These are phyloP conservation scores for Lichenothelia convexa DNA, from an alignment of 495 filamentous ascomycete species.

Conservation along the genomic window DNA sequence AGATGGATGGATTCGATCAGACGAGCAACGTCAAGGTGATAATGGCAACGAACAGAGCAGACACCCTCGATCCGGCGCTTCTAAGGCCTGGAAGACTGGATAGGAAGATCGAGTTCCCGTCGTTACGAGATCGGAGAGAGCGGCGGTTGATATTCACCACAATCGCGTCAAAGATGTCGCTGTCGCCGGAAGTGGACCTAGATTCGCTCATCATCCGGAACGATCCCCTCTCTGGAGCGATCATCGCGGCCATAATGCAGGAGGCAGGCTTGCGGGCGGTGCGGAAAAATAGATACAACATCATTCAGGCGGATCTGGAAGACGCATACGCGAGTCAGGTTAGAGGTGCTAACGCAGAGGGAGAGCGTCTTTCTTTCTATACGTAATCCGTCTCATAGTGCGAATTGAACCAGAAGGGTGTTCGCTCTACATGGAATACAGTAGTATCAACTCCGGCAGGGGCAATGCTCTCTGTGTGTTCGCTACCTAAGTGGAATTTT, in stretches of 20 bases:
- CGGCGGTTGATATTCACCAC: conserved; percentile 90
- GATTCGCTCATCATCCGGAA: conserved; percentile 92
- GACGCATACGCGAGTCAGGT: conserved; percentile 93
- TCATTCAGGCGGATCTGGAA: conserved; percentile 89
- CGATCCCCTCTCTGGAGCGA: conserved; percentile 82
- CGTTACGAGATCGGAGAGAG: conserved; percentile 76
- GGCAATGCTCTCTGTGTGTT: too few relatives aligned
- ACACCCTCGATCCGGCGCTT: conserved; percentile 87
- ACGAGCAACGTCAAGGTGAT: conserved; percentile 98
- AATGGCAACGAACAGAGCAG: conserved; percentile 97
- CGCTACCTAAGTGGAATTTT: too few relatives aligned
- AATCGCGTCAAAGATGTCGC: conserved; percentile 89
- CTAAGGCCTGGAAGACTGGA: conserved; percentile 89
- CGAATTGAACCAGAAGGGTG: too few relatives aligned
- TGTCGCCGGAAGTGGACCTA: conserved; percentile 88
- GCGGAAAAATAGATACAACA: conserved; percentile 96
- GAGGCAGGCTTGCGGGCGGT: conserved; percentile 91
- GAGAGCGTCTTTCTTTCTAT: not conserved
- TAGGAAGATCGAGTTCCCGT: conserved; percentile 96
- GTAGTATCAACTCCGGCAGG: too few relatives aligned
- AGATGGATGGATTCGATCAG: conserved; percentile 99
- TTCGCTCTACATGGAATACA: too few relatives aligned
- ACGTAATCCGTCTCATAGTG: too few relatives aligned
- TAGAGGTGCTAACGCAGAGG: conserved; percentile 55
- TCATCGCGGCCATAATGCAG: conserved; percentile 98